Conservation (phyloP, 331 rosid species). For the Spiraea crenata region DNA sequence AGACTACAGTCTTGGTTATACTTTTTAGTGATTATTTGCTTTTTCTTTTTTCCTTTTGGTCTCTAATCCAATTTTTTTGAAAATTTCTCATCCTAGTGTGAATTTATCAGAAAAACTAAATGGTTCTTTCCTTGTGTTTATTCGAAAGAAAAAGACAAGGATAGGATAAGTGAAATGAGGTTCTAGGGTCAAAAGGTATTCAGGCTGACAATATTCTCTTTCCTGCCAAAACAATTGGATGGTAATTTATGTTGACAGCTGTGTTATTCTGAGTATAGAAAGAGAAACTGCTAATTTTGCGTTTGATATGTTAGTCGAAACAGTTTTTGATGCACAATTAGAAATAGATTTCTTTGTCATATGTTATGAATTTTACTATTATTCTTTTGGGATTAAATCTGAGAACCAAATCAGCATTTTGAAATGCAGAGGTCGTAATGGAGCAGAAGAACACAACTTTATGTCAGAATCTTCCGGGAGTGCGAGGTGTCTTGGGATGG, state of each 20-base stretch:
- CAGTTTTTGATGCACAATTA: background rate
- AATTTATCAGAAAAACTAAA: background rate
- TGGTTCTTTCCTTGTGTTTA: background rate
- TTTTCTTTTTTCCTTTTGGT: background rate
- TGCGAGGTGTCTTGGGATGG: conserved; percentile 47
- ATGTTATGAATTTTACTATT: background rate
- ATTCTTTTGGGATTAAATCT: conserved; percentile 3
- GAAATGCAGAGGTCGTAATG: conserved; percentile 51
- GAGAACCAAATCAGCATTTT: background rate
- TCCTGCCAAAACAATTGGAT: background rate
- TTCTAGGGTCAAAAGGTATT: background rate
- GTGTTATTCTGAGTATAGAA: background rate
- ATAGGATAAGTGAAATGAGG: background rate
- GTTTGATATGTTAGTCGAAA: too few species aligned
- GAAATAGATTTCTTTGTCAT: background rate
- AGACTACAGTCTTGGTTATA: conserved; percentile 2
- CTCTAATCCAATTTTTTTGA: background rate
- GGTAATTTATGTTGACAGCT: background rate
- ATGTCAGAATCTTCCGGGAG: conserved; percentile 58
- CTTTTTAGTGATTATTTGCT: background rate
- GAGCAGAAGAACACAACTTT: conserved; percentile 57
- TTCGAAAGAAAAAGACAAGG: background rate
- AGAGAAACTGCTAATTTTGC: background rate
- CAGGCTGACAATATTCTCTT: background rate
- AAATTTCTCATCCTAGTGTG: background rate